A percentile compares a stretch with the other conserved stretches of the same genome.
These are phyloP conservation scores for Nosema muscidifuracis DNA, from an alignment of 371 early-diverging fungal genomes.

Conservation along the genomic window DNA sequence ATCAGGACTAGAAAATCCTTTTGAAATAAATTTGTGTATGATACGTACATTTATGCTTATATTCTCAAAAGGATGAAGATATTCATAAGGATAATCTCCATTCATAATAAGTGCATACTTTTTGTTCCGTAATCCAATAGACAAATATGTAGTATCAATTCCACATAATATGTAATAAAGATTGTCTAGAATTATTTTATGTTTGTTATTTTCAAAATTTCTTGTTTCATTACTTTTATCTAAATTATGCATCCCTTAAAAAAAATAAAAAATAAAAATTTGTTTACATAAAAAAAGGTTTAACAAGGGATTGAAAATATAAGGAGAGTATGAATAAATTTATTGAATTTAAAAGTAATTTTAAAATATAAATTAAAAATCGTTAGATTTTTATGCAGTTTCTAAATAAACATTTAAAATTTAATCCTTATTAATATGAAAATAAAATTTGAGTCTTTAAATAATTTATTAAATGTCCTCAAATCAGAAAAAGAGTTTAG, in stretches of 20 bases:
- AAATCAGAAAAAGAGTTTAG: background rate
- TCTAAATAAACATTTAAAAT: no score
- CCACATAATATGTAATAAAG: constrained; percentile 27
- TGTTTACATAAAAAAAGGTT: no score
- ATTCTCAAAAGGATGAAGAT: constrained; percentile 12
- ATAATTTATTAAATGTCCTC: background rate
- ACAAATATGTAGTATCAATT: constrained; percentile 8
- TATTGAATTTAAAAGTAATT: no score
- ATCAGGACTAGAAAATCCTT: background rate
- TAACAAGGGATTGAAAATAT: no score
- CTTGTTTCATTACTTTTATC: no score
- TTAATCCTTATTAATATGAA: no score
- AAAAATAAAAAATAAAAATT: no score
- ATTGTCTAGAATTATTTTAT: constrained; percentile 20
- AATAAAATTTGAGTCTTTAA: no score
- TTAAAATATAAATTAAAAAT: no score
- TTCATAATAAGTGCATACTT: constrained; percentile 6
- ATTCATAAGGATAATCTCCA: constrained; percentile 10
- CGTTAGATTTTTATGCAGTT: no score
- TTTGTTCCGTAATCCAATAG: constrained; percentile 18
- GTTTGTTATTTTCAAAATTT: constrained; percentile 4
- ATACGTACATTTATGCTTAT: constrained; percentile 23
- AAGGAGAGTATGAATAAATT: no score
- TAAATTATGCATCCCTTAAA: no score
- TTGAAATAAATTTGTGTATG: constrained; percentile 18